Conservation (phyloP, 2,329 filamentous ascomycete species). For the Hawksworthiomyces lignivorus region DNA sequence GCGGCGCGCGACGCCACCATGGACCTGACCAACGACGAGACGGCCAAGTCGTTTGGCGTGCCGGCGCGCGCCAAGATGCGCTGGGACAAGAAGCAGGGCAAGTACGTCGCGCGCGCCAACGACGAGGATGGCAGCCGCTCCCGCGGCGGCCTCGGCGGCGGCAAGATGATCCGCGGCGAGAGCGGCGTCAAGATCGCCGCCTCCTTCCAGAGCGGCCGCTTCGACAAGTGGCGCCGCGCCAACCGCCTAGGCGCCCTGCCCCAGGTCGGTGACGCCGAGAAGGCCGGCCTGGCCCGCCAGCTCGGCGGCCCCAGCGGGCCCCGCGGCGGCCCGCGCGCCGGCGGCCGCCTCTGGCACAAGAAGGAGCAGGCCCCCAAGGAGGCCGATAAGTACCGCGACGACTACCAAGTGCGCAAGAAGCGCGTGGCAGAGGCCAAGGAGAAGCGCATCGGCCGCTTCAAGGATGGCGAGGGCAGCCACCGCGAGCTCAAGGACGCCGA, state of each 20-base stretch:
- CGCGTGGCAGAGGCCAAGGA: constrained; percentile 80
- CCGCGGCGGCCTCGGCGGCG: constrained; percentile 30
- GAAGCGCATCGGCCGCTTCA: constrained; percentile 68
- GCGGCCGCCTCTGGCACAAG: constrained; percentile 72
- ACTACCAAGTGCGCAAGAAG: constrained; percentile 87
- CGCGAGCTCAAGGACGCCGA: constrained; percentile 73
- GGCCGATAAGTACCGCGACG: constrained; percentile 84
- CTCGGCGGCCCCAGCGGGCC: constrained; percentile 23
- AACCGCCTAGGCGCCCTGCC: constrained; percentile 75
- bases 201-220: constrained; percentile 85
- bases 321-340: constrained; percentile 27
- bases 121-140: constrained; percentile 81
- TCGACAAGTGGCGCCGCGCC: constrained; percentile 83
- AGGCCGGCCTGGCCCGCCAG: constrained; percentile 27
- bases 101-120: constrained; percentile 86
- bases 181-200: constrained; percentile 94
- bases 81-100: constrained; percentile 95
- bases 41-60: constrained; percentile 68
- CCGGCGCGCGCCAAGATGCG: constrained; percentile 70
- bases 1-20: constrained; percentile 82
- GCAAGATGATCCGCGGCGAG: constrained; percentile 73
- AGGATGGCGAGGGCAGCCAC: constrained; percentile 64
- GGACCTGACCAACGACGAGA: constrained; percentile 88
- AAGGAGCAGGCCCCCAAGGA: constrained; percentile 83
- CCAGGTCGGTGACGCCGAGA: constrained; percentile 74